phyloP scores from a whole-genome alignment of 352 stramenopile species.

The Phytophthora multivora region DNA sequence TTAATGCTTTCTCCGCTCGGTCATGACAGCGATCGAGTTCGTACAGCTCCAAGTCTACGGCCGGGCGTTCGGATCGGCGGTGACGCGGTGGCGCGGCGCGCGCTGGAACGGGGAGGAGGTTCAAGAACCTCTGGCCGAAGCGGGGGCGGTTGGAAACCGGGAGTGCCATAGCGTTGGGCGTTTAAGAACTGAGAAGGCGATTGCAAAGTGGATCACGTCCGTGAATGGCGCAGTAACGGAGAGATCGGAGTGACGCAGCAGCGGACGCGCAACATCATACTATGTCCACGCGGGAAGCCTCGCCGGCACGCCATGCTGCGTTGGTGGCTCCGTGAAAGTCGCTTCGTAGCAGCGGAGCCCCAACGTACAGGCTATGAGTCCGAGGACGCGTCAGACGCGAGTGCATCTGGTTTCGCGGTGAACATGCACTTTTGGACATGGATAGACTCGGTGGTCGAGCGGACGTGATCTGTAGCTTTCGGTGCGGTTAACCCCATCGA shows the following conservation, averaged over 20 bases:
- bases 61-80: not conserved
- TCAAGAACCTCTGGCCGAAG: constrained; percentile 5
- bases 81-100: not conserved
- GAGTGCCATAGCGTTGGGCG: not conserved
- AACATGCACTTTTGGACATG: not conserved
- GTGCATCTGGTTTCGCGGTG: constrained; percentile 8
- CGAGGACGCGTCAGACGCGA: not conserved
- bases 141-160: not conserved
- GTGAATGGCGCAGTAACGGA: not conserved
- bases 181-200: not conserved
- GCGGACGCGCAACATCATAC: constrained; percentile 1
- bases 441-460: constrained; percentile 9
- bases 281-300: constrained; percentile 5
- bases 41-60: not conserved
- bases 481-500: constrained; percentile 3
- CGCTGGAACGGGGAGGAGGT: not conserved
- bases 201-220: not conserved
- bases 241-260: constrained; percentile 5
- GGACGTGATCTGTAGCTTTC: constrained; percentile 4
- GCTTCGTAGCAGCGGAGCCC: not conserved
- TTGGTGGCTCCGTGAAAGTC: constrained; percentile 2
- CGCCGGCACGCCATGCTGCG: constrained; percentile 4
- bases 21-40: constrained; percentile 34
- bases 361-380: constrained; percentile 3
- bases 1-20: constrained; percentile 26